Evolutionary conservation across 2,329 filamentous ascomycete genomes (phyloP).

Genomic region (Aureobasidium leucospermi): DNA sequence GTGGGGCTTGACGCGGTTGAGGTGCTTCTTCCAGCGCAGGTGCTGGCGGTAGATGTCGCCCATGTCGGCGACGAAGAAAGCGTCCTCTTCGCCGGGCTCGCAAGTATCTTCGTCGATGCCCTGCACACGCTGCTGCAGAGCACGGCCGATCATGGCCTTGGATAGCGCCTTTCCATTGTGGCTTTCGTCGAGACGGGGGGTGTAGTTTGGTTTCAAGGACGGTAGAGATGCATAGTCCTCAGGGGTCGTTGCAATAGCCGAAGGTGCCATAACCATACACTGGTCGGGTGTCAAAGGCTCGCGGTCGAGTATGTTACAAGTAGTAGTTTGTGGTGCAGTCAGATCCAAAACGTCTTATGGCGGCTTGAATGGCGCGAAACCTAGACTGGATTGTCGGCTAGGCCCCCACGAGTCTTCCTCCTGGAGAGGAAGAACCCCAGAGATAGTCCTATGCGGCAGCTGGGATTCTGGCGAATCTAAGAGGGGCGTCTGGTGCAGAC

Average conservation of each 20-base stretch:
- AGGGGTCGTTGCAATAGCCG: slow-evolving; percentile 49
- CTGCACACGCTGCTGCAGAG: slow-evolving; percentile 77
- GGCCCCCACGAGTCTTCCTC: slow-evolving; percentile 99
- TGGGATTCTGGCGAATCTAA: slow-evolving; percentile 60
- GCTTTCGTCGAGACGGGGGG: slow-evolving; percentile 17
- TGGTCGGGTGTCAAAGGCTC: slow-evolving; percentile 19
- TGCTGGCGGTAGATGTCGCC: slow-evolving; percentile 99
- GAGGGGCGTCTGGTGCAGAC: slow-evolving; percentile 34
- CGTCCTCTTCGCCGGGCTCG: slow-evolving; percentile 88
- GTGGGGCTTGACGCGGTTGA: slow-evolving; percentile 88
- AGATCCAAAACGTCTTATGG: slow-evolving; percentile 61
- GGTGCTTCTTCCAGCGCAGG: slow-evolving; percentile 91
- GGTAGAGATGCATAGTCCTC: slow-evolving; percentile 27
- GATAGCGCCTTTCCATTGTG: slow-evolving; percentile 47
- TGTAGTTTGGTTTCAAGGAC: slow-evolving; percentile 28
- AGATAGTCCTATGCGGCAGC: slow-evolving; percentile 99
- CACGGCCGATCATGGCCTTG: slow-evolving; percentile 78
- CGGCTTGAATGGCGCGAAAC: slow-evolving; percentile 89
- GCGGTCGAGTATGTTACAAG: slow-evolving; percentile 7
- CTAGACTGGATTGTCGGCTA: slow-evolving; percentile 77
- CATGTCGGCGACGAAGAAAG: slow-evolving; percentile 96
- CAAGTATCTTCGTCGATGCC: slow-evolving; percentile 81
- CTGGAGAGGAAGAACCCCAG: slow-evolving; percentile 96
- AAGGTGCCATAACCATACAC: slow-evolving; percentile 64
- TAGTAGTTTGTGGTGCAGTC: slow-evolving; percentile 17